A percentile compares a stretch with the other conserved stretches of the same genome.
Evolutionary conservation across 495 filamentous ascomycete genomes (phyloP).

Genomic region (Aspergillus wentii): DNA sequence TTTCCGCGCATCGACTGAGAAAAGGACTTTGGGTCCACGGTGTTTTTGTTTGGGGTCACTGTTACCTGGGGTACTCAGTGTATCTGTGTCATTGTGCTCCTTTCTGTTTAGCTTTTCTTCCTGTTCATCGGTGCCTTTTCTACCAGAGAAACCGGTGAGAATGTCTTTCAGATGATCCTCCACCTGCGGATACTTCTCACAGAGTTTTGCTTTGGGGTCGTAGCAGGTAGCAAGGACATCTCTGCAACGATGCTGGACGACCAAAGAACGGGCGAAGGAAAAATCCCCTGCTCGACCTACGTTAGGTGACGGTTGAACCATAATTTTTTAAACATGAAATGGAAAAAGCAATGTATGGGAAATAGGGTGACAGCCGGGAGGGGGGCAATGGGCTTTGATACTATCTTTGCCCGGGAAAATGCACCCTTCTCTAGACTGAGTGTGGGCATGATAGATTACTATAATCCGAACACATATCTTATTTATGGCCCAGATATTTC

Average conservation of each 20-base stretch:
- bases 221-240: conserved; percentile 61
- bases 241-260: conserved; percentile 63
- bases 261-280: conserved; percentile 75
- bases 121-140: not conserved
- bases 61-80: conserved; percentile 1
- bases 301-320: no score
- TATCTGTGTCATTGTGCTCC: conserved; percentile 1
- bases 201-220: conserved; percentile 49
- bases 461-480: no score
- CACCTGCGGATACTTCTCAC: conserved; percentile 75
- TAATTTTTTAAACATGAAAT: no score
- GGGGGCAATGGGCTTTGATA: no score
- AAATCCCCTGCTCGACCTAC: conserved; percentile 75
- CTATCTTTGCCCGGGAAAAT: no score
- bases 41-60: conserved; percentile 11
- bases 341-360: no score
- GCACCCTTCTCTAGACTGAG: no score
- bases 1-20: conserved; percentile 69
- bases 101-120: conserved; percentile 1
- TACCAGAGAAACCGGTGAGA: conserved; percentile 7
- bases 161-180: conserved; percentile 54
- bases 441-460: conserved; percentile 2
- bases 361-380: no score
- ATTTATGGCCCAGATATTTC: not conserved
- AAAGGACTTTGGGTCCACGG: conserved; percentile 47